These are phyloP conservation scores for Meyerozyma elateridarum DNA, from an alignment of 1,139 yeast genomes.

Conservation along the genomic window DNA sequence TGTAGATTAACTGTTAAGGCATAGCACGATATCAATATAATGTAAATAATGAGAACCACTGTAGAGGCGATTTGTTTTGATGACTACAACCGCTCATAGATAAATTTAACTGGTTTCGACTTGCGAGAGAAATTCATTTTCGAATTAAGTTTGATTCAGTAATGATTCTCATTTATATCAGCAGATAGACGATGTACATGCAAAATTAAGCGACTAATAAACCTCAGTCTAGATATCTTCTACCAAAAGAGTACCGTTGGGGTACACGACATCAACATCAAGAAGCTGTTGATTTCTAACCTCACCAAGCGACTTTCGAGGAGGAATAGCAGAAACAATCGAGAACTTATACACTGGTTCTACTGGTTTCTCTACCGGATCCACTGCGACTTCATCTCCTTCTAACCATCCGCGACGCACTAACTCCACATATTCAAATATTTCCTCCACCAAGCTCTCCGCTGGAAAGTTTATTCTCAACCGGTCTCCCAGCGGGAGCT, in stretches of 20 bases:
- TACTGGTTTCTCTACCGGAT: conserved; percentile 27
- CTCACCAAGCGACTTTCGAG: conserved; percentile 30
- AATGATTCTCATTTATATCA: not conserved
- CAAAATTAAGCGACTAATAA: not conserved
- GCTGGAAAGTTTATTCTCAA: conserved; percentile 45
- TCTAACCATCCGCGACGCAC: conserved; percentile 28
- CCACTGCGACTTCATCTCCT: conserved; percentile 11
- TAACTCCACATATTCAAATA: conserved; percentile 56
- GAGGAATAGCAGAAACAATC: conserved; percentile 38
- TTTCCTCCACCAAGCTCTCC: conserved; percentile 44
- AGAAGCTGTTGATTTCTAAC: conserved; percentile 17
- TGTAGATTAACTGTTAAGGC: not conserved
- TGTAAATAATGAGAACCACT: not conserved
- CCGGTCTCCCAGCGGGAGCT: conserved; percentile 49
- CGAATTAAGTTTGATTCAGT: too few species aligned
- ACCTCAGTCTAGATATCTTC: conserved; percentile 24
- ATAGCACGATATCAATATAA: conserved; percentile 3
- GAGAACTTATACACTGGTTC: conserved; percentile 39
- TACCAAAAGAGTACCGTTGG: conserved; percentile 40
- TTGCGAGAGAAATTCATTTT: too few species aligned
- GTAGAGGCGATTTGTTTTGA: too few species aligned
- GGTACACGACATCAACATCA: conserved; percentile 33
- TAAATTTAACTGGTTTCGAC: too few species aligned
- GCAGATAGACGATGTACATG: not conserved
- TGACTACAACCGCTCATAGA: too few species aligned